phyloP scores from a whole-genome alignment of 2,329 filamentous ascomycete genomes.

The Ophiostoma novo-ulmi region DNA sequence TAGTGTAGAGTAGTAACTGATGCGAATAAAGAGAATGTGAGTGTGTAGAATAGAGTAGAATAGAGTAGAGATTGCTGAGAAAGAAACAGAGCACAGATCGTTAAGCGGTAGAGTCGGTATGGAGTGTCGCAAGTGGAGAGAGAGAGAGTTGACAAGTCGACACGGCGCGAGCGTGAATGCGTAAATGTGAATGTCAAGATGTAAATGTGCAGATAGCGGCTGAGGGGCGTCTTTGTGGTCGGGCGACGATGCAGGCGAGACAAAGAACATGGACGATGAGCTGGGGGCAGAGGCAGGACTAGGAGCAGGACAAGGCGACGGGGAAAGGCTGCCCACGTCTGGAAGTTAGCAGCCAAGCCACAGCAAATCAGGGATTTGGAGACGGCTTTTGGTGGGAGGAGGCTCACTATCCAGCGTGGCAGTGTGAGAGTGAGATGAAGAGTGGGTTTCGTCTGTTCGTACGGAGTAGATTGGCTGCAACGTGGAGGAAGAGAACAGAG shows the following conservation, averaged over 20 bases:
- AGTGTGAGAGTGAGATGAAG: not conserved
- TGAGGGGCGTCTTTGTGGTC: slow-evolving; percentile 2
- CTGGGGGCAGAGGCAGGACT: not conserved
- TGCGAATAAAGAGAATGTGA: not conserved
- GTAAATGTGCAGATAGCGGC: not conserved
- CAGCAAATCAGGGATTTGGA: not conserved
- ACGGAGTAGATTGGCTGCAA: not conserved
- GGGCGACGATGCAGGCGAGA: not conserved
- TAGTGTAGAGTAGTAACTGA: not conserved
- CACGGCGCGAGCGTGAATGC: not conserved
- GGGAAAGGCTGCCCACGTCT: not conserved
- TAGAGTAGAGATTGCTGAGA: not conserved
- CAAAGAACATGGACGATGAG: not conserved
- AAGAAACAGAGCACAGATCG: not conserved
- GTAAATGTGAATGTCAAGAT: not conserved
- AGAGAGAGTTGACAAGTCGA: not conserved
- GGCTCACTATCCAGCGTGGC: not conserved
- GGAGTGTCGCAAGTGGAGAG: not conserved
- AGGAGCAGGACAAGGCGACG: not conserved
- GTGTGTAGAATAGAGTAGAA: not conserved
- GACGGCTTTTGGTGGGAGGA: slow-evolving; percentile 1
- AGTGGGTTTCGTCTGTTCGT: slow-evolving; percentile 1
- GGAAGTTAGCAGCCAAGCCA: not conserved
- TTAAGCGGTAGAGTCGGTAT: not conserved
- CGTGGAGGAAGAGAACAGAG: not conserved